phyloP scores from a whole-genome alignment of 2,329 filamentous ascomycete species.

The Aaosphaeria arxii region DNA sequence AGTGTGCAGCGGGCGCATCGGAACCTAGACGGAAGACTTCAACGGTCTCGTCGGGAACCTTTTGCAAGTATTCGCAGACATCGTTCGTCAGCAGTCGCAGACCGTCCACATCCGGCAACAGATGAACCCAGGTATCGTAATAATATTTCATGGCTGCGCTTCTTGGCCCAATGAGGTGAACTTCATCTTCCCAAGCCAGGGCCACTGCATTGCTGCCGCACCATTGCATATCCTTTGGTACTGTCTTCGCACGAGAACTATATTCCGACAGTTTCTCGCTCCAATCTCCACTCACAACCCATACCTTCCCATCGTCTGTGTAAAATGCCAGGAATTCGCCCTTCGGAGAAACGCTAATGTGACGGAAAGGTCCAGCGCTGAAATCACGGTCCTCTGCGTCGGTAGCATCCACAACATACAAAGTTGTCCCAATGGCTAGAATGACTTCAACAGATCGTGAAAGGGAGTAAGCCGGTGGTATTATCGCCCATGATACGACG shows the following conservation, averaged over 20 bases:
- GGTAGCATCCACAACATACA: slow-evolving; percentile 81
- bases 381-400: slow-evolving; percentile 90
- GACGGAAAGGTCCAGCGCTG: slow-evolving; percentile 87
- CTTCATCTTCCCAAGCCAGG: slow-evolving; percentile 96
- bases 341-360: slow-evolving; percentile 87
- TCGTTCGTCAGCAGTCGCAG: slow-evolving; percentile 87
- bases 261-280: slow-evolving; percentile 90
- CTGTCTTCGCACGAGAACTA: slow-evolving; percentile 78
- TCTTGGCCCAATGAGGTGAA: slow-evolving; percentile 86
- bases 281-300: slow-evolving; percentile 94
- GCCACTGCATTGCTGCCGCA: slow-evolving; percentile 93
- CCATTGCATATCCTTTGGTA: slow-evolving; percentile 88
- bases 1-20: slow-evolving; percentile 83
- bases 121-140: slow-evolving; percentile 87
- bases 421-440: slow-evolving; percentile 77
- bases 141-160: slow-evolving; percentile 76
- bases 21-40: slow-evolving; percentile 88
- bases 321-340: slow-evolving; percentile 87
- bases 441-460: slow-evolving; percentile 92
- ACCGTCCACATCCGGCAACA: slow-evolving; percentile 86
- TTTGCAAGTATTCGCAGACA: slow-evolving; percentile 95
- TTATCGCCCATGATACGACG: slow-evolving; percentile 84
- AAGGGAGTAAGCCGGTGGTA: slow-evolving; percentile 82
- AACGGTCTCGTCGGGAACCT: slow-evolving; percentile 80
- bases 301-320: slow-evolving; percentile 75